Percentiles rank a stretch among this genome's conserved stretches.
Conservation (phyloP, 257 asterid genomes). For the Coffea eugenioides region DNA sequence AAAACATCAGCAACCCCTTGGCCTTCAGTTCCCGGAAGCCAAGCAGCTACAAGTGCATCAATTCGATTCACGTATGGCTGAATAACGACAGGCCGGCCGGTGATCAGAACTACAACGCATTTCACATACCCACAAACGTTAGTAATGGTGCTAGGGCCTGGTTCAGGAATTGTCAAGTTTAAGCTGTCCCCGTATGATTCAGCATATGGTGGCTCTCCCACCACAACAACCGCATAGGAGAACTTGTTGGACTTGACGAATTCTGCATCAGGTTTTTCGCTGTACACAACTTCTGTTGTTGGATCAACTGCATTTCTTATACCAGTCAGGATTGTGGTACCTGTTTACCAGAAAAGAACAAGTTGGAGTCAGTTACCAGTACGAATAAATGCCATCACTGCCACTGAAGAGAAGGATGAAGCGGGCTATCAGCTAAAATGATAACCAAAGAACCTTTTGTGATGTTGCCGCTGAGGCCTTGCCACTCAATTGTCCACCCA, state of each 20-base stretch:
- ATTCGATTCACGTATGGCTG: conserved; percentile 23
- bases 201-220: conserved; percentile 32
- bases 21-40: conserved; percentile 36
- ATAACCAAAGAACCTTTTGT: conserved; percentile 19
- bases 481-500: conserved; percentile 48
- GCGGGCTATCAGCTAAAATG: background rate
- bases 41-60: conserved; percentile 32
- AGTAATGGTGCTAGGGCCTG: conserved; percentile 22
- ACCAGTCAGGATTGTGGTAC: conserved; percentile 29
- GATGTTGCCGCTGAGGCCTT: conserved; percentile 30
- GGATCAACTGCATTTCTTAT: conserved; percentile 18
- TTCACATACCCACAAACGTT: conserved; percentile 18
- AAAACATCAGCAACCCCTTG: conserved; percentile 32
- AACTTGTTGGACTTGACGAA: conserved; percentile 21
- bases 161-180: conserved; percentile 27
- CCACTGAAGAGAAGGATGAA: background rate
- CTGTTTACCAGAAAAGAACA: conserved; percentile 2
- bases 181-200: conserved; percentile 29
- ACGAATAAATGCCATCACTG: background rate
- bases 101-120: conserved; percentile 25
- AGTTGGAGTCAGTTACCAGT: background rate
- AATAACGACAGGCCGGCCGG: conserved; percentile 30
- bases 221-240: conserved; percentile 23
- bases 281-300: conserved; percentile 24
- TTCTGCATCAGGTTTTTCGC: conserved; percentile 20